These are phyloP conservation scores for Colletotrichum simmondsii DNA, from an alignment of 2,329 filamentous ascomycete genomes.

Conservation along the genomic window DNA sequence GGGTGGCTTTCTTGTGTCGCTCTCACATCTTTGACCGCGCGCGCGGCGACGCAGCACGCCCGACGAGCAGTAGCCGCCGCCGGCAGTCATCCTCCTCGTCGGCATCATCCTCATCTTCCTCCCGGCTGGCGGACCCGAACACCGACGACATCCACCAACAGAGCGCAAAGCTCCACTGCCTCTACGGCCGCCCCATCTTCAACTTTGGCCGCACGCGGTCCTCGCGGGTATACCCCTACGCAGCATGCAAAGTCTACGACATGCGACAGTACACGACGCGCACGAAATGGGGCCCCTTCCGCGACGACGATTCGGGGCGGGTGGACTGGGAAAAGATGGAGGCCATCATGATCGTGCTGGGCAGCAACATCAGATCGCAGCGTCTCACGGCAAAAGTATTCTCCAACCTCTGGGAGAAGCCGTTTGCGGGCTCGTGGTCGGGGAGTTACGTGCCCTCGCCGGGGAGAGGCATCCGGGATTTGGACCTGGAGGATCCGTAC, in stretches of 20 bases:
- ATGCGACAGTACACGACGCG: slow-evolving; percentile 72
- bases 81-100: neutral
- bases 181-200: slow-evolving; percentile 72
- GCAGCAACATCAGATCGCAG: slow-evolving; percentile 68
- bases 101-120: neutral
- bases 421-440: slow-evolving; percentile 67
- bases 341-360: slow-evolving; percentile 76
- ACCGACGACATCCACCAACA: slow-evolving; percentile 59
- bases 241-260: slow-evolving; percentile 79
- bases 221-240: slow-evolving; percentile 65
- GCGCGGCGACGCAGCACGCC: slow-evolving; percentile 46
- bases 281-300: slow-evolving; percentile 78
- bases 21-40: slow-evolving; percentile 73
- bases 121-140: neutral
- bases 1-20: slow-evolving; percentile 69
- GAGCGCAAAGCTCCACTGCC: slow-evolving; percentile 76
- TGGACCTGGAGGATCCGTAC: slow-evolving; percentile 74
- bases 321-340: slow-evolving; percentile 88
- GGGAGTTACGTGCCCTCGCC: slow-evolving; percentile 56
- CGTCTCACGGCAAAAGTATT: slow-evolving; percentile 59
- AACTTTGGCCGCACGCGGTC: slow-evolving; percentile 48
- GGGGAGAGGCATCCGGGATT: slow-evolving; percentile 47
- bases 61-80: neutral
- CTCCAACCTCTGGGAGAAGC: slow-evolving; percentile 62
- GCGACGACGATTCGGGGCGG: slow-evolving; percentile 66